Evolutionary conservation across 345 rosid species (phyloP).

Genomic region (Populus deltoides): DNA sequence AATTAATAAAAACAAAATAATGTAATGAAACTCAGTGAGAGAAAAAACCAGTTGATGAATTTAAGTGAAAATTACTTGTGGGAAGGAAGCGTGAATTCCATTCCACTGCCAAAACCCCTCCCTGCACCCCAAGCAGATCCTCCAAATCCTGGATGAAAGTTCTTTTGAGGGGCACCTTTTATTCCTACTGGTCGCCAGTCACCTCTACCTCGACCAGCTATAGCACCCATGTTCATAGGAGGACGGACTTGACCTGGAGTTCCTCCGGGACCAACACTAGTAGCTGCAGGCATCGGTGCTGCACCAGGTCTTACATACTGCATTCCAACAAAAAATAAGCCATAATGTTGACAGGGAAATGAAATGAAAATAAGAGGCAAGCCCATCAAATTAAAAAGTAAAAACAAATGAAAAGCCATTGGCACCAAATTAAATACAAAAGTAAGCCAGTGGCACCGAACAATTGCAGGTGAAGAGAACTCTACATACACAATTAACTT

Average conservation of each 20-base stretch:
- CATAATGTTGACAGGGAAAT: constrained; percentile 12
- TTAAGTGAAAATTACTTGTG: constrained; percentile 66
- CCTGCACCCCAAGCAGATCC: constrained; percentile 70
- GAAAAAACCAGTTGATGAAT: not conserved
- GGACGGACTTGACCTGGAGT: constrained; percentile 82
- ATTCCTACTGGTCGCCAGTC: constrained; percentile 85
- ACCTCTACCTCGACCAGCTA: constrained; percentile 91
- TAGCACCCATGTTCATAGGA: constrained; percentile 48
- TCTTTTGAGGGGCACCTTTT: constrained; percentile 72
- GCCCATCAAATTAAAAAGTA: not conserved
- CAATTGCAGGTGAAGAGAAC: not conserved
- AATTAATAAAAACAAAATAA: not conserved
- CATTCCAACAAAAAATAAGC: constrained; percentile 35
- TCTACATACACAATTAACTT: not conserved
- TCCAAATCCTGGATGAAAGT: constrained; percentile 62
- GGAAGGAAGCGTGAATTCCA: constrained; percentile 95
- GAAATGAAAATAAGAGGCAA: constrained; percentile 19
- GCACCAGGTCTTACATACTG: constrained; percentile 99
- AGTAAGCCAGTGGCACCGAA: not conserved
- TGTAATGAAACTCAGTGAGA: not conserved
- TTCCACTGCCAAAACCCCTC: constrained; percentile 68
- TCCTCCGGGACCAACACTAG: constrained; percentile 48
- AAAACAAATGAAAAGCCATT: not conserved
- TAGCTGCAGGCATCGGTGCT: constrained; percentile 67
- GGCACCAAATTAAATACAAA: not conserved